A percentile compares a stretch with the other conserved stretches of the same genome.
phyloP scores from a whole-genome alignment of 2,329 filamentous ascomycete genomes.

The Aschersonia sp. region DNA sequence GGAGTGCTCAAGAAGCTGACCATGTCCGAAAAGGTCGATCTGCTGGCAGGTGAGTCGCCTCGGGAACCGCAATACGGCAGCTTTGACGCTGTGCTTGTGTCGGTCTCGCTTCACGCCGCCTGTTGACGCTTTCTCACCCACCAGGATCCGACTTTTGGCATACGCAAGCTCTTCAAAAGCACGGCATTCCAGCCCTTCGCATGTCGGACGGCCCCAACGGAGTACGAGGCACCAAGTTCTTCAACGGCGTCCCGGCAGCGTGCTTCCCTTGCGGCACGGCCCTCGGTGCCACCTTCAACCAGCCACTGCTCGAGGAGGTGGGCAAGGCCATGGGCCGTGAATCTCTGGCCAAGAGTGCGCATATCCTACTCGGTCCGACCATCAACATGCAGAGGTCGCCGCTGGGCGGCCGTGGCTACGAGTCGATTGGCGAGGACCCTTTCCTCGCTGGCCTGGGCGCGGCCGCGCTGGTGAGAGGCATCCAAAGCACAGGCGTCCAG shows the following conservation, averaged over 20 bases:
- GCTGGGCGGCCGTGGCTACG: conserved; percentile 45
- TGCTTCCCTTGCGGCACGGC: conserved; percentile 46
- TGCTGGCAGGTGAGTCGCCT: conserved; percentile 29
- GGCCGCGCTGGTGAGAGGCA: conserved; percentile 36
- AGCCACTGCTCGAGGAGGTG: conserved; percentile 32
- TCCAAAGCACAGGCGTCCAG: conserved; percentile 40
- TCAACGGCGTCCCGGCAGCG: conserved; percentile 46
- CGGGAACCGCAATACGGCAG: too few relatives aligned
- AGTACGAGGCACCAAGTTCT: conserved; percentile 53
- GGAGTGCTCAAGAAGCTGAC: conserved; percentile 38
- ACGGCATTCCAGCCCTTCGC: conserved; percentile 49
- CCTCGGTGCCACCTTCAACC: conserved; percentile 44
- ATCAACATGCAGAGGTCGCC: conserved; percentile 49
- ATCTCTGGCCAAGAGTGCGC: conserved; percentile 40
- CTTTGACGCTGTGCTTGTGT: too few relatives aligned
- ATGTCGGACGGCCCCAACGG: conserved; percentile 58
- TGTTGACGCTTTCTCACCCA: too few relatives aligned
- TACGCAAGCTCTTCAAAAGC: conserved; percentile 43
- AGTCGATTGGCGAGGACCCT: conserved; percentile 44
- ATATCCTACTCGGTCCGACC: conserved; percentile 45
- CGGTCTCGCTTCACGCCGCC: too few relatives aligned
- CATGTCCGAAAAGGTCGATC: conserved; percentile 35
- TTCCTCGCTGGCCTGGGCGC: conserved; percentile 40
- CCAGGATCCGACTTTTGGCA: conserved; percentile 56
- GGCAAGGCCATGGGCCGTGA: conserved; percentile 38